Conservation (phyloP, 2,329 filamentous ascomycete genomes). For the Pseudocercospora pini-densiflorae region DNA sequence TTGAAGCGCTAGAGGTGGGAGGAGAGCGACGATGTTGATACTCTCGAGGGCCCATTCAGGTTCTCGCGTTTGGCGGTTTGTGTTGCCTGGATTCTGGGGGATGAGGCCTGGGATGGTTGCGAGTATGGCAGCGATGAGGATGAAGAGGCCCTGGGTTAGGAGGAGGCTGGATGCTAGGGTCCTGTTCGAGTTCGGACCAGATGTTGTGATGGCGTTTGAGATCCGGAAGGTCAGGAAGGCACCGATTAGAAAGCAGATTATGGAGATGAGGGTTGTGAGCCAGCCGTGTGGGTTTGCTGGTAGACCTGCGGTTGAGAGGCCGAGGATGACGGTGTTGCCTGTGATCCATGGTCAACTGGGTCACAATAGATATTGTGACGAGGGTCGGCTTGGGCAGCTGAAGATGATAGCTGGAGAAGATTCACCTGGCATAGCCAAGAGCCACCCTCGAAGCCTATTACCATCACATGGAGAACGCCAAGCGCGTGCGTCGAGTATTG, state of each 20-base stretch:
- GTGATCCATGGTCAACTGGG: conserved; percentile 12
- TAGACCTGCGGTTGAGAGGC: conserved; percentile 60
- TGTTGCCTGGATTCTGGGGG: conserved; percentile 48
- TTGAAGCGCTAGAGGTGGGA: conserved; percentile 57
- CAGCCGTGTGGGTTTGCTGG: conserved; percentile 58
- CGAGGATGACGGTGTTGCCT: conserved; percentile 68
- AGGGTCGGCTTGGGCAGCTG: no score
- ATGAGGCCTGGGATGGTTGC: conserved; percentile 52
- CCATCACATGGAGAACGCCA: background rate
- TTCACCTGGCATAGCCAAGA: background rate
- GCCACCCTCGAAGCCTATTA: background rate
- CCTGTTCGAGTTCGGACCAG: conserved; percentile 38
- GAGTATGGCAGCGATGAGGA: conserved; percentile 59
- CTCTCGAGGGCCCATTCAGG: conserved; percentile 41
- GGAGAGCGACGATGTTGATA: conserved; percentile 51
- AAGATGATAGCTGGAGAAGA: no score
- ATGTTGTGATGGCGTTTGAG: conserved; percentile 44
- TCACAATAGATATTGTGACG: no score
- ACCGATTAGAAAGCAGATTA: conserved; percentile 58
- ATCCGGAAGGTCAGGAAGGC: conserved; percentile 53
- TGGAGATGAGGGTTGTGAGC: conserved; percentile 59
- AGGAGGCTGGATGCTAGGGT: conserved; percentile 54
- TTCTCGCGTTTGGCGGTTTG: conserved; percentile 23
- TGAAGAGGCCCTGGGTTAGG: conserved; percentile 55
- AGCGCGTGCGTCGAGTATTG: background rate